Evolutionary conservation across 2,329 filamentous ascomycete species (phyloP), one percentile per base, ranked within the genome.

Genomic region (Calonectria crousiana): DNA sequence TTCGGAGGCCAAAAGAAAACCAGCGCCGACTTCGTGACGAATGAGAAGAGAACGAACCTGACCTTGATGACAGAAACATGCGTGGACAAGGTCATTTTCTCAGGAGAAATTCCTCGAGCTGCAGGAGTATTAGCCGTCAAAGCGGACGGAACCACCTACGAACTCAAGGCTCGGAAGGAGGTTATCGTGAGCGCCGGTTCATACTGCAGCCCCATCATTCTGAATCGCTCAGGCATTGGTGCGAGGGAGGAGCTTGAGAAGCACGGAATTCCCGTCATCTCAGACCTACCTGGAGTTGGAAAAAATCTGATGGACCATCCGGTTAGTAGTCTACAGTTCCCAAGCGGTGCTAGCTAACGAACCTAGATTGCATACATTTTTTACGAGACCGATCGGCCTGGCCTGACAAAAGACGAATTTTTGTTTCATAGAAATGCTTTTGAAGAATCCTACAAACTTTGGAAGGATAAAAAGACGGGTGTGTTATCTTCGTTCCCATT

Each of bases 401-500:
- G 86, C 2, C 77, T 92, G 16, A 92, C 91, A 18, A 90, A 85
- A 62, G 91, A 93, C 80, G 82, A 89, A 13, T 78, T 81, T 5
- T 86, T 90, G 51, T 90, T 90, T 82, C 90, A 91, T 73, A 86
- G 85, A 49, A 85, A 90, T 74, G 89, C 87, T 32, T 83, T 89
- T n/a, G 83, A 84, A 14, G 87, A 87, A 65, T 87, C 89, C 0
- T 89, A 90, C 77, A 81, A 86, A 16, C 85, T 89, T 56, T 93
- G 90, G 88, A 88, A 90, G 80, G 87, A 91, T 34, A 87, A 89
- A 52, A 91, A 91, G 78, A 85, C 86, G 2, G 92, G 92, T 1
- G 85, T 91, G 28, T 83, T 93, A 1, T 90, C 91, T 1, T 89
- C 87, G 0, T 92, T 93, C 78, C 91, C 91, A 6, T 93, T 93